These are phyloP conservation scores for Colletotrichum sp. DNA, from an alignment of 2,329 filamentous ascomycete species.

Conservation along the genomic window DNA sequence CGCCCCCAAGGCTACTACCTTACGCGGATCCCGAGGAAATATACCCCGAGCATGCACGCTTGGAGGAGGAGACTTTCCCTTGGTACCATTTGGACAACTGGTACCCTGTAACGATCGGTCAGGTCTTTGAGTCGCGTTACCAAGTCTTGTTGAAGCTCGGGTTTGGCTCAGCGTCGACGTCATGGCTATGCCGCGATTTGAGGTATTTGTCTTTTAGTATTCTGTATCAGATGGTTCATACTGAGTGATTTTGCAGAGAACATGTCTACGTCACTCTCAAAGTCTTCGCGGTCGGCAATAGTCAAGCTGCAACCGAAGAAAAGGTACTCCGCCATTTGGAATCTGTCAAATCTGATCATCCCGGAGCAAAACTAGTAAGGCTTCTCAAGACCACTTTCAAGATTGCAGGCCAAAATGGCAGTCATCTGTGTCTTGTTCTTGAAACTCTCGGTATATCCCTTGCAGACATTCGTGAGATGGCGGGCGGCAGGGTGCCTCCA, in stretches of 20 bases:
- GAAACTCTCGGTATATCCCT: conserved; percentile 13
- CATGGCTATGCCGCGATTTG: conserved; percentile 29
- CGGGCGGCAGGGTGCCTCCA: conserved; percentile 10
- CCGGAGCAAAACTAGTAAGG: neutral
- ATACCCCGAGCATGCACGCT: neutral
- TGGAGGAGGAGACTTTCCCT: conserved; percentile 29
- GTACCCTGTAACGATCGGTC: conserved; percentile 27
- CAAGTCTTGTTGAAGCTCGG: conserved; percentile 30
- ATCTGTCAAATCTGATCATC: conserved; percentile 1
- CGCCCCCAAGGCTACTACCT: conserved; percentile 2
- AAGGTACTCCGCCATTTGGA: neutral
- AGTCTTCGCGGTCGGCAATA: neutral
- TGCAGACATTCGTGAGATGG: conserved; percentile 15
- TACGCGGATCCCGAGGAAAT: conserved; percentile 10
- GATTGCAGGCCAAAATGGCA: neutral
- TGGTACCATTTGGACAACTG: conserved; percentile 25
- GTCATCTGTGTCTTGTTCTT: conserved; percentile 7
- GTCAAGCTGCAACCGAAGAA: conserved; percentile 7
- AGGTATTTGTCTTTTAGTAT: neutral
- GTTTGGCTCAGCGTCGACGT: conserved; percentile 29
- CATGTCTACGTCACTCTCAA: conserved; percentile 13
- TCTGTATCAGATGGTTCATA: rapidly evolving
- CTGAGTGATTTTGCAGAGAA: neutral
- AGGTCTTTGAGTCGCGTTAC: conserved; percentile 26
- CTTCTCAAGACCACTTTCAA: conserved; percentile 1